phyloP scores from a whole-genome alignment of 2,329 filamentous ascomycete genomes.

The Boeremia exigua region DNA sequence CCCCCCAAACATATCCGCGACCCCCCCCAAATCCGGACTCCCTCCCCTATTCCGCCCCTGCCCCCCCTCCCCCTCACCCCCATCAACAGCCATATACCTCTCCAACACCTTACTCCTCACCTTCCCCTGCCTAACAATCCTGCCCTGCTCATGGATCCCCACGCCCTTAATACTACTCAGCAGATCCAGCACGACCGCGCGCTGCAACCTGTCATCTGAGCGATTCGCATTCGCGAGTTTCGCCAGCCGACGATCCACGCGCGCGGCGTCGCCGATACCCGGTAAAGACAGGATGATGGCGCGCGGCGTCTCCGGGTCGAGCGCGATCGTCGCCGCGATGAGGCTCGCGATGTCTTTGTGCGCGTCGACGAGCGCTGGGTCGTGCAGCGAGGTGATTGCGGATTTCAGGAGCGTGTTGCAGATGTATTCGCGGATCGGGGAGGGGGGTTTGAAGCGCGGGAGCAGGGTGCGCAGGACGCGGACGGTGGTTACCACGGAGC shows the following conservation, averaged over 20 bases:
- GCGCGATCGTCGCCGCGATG: slow-evolving; percentile 82
- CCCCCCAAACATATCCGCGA: slow-evolving; percentile 54
- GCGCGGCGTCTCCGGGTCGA: slow-evolving; percentile 76
- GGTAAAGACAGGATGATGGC: slow-evolving; percentile 81
- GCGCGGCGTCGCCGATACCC: slow-evolving; percentile 68
- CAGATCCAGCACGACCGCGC: slow-evolving; percentile 81
- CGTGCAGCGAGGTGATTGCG: slow-evolving; percentile 87
- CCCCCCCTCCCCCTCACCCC: slow-evolving; percentile 13
- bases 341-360: slow-evolving; percentile 90
- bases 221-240: slow-evolving; percentile 51
- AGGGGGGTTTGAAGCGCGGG: slow-evolving; percentile 70
- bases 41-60: slow-evolving; percentile 47
- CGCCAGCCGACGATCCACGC: slow-evolving; percentile 64
- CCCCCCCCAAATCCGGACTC: slow-evolving; percentile 50
- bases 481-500: slow-evolving; percentile 85
- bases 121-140: slow-evolving; percentile 61
- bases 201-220: slow-evolving; percentile 73
- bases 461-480: slow-evolving; percentile 86
- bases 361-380: slow-evolving; percentile 94
- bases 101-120: slow-evolving; percentile 45
- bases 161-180: slow-evolving; percentile 87
- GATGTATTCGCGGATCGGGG: slow-evolving; percentile 82
- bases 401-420: slow-evolving; percentile 87
- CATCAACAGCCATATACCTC: slow-evolving; percentile 53
- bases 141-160: slow-evolving; percentile 91